phyloP scores from a whole-genome alignment of 2,329 filamentous ascomycete genomes.

The Cordyceps pruinosa region DNA sequence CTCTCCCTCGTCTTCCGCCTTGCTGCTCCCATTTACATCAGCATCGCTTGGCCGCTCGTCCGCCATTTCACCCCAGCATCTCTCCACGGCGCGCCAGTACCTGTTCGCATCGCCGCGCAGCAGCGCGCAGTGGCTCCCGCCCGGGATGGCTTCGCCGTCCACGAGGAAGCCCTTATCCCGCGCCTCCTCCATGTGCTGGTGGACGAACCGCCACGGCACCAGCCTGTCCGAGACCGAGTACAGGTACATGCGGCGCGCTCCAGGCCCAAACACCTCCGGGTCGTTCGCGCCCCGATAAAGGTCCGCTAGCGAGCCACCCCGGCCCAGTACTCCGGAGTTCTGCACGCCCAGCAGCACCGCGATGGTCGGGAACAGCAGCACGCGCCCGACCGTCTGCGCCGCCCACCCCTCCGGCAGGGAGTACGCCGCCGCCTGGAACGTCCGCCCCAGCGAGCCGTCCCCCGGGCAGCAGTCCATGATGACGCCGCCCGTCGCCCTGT shows the following conservation, averaged over 20 bases:
- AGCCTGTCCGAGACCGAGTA: constrained; percentile 7
- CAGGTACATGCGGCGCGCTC: constrained; percentile 5
- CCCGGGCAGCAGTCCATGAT: constrained; percentile 13
- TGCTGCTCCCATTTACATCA: neutral
- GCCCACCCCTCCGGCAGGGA: constrained; percentile 5
- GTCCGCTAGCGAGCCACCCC: neutral
- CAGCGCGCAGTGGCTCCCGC: constrained; percentile 6
- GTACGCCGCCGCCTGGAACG: constrained; percentile 3
- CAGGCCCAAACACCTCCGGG: neutral
- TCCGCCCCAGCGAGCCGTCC: neutral
- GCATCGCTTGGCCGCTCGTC: neutral
- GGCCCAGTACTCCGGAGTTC: neutral
- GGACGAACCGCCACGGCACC: constrained; percentile 5
- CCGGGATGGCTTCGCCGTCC: neutral
- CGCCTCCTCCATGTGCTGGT: constrained; percentile 10
- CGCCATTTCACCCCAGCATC: neutral
- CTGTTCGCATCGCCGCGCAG: neutral
- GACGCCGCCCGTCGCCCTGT: constrained; percentile 2
- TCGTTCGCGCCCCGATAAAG: constrained; percentile 5
- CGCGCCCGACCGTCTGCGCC: constrained; percentile 6
- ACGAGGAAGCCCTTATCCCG: neutral
- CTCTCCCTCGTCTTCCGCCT: neutral
- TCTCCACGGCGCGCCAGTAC: constrained; percentile 9
- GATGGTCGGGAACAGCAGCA: constrained; percentile 7
- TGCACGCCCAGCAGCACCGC: constrained; percentile 3